Conservation (phyloP, 352 stramenopile genomes). For the Discostella stelligera region DNA sequence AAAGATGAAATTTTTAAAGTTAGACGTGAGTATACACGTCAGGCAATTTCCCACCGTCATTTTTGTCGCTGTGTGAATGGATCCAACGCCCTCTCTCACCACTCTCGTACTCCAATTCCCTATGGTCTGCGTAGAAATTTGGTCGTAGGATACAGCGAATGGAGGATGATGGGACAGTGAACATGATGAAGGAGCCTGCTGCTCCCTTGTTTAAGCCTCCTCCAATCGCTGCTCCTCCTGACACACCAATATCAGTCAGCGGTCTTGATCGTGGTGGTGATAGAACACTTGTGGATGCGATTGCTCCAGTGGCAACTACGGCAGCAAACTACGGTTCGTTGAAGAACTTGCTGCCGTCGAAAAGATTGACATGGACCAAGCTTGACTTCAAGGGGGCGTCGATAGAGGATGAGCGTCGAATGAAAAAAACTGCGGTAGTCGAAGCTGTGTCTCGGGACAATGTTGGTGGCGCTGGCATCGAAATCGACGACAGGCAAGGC, state of each 20-base stretch:
- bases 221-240: background rate
- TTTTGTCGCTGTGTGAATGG: background rate
- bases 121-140: conserved; percentile 23
- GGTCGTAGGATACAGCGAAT: conserved; percentile 37
- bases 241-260: background rate
- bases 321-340: conserved; percentile 12
- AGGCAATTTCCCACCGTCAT: background rate
- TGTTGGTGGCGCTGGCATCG: background rate
- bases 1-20: conserved; percentile 35
- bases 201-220: too few relatives aligned
- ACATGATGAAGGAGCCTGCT: conserved; percentile 23
- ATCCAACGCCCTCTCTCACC: background rate
- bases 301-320: background rate
- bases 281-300: background rate
- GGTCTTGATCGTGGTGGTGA: background rate
- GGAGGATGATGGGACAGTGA: conserved; percentile 45
- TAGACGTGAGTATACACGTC: conserved; percentile 23
- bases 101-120: background rate
- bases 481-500: background rate
- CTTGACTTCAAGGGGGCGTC: conserved; percentile 30
- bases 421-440: background rate
- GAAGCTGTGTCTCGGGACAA: background rate
- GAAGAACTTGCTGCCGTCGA: conserved; percentile 2
- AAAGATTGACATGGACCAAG: conserved; percentile 21
- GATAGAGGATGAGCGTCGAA: conserved; percentile 23